A percentile compares a stretch with the other conserved stretches of the same genome.
These are phyloP conservation scores for Annulohypoxylon nitens DNA, from an alignment of 495 filamentous ascomycete species.

Conservation along the genomic window DNA sequence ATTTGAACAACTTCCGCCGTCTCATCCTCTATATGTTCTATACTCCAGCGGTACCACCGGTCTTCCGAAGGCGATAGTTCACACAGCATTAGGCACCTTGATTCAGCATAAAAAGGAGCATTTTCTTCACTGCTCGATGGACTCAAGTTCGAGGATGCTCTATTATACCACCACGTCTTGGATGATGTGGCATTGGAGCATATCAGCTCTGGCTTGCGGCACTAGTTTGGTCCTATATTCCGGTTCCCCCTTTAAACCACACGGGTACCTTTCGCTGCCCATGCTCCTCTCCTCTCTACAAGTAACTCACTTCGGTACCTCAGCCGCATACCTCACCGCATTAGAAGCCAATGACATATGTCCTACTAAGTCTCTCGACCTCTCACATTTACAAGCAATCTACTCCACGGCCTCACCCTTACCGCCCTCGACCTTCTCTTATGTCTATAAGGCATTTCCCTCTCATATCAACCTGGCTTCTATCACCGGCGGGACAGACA, in stretches of 20 bases:
- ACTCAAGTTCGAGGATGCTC: slow-evolving; percentile 65
- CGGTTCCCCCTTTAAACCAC: slow-evolving; percentile 82
- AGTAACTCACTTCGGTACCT: slow-evolving; percentile 93
- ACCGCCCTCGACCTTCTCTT: slow-evolving; percentile 92
- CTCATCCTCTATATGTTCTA: slow-evolving; percentile 90
- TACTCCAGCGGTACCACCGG: slow-evolving; percentile 92
- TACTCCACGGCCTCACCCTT: slow-evolving; percentile 94
- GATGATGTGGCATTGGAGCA: slow-evolving; percentile 99
- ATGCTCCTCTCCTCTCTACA: slow-evolving; percentile 58
- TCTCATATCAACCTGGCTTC: slow-evolving; percentile 80
- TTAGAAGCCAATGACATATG: slow-evolving; percentile 83
- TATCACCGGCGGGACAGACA: slow-evolving; percentile 92
- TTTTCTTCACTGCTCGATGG: slow-evolving; percentile 82
- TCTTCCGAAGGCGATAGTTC: slow-evolving; percentile 91
- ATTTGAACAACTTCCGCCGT: slow-evolving; percentile 81
- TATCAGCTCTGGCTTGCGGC: slow-evolving; percentile 83
- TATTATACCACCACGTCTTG: slow-evolving; percentile 93
- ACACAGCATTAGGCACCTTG: slow-evolving; percentile 87
- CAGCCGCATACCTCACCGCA: slow-evolving; percentile 90
- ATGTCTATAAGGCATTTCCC: slow-evolving; percentile 85
- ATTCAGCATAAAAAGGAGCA: slow-evolving; percentile 97
- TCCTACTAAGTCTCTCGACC: slow-evolving; percentile 67
- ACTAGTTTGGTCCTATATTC: slow-evolving; percentile 88
- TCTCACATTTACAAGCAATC: slow-evolving; percentile 77
- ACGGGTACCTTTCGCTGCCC: slow-evolving; percentile 59